Conservation (phyloP, 192 early-diverging fungal species). For the Pilobolus umbonatus region DNA sequence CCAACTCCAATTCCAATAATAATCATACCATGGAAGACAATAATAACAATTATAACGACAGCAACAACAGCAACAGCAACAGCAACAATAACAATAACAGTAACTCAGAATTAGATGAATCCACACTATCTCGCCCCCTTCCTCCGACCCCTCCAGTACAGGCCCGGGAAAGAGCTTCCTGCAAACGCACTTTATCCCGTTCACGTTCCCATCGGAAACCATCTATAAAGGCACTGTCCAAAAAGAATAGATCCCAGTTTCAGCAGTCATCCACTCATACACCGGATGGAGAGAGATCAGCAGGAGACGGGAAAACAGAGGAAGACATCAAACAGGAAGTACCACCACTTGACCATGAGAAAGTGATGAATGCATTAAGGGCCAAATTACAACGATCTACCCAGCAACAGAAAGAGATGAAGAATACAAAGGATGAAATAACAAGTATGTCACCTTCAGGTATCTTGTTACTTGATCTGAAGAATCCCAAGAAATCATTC, state of each 20-base stretch:
- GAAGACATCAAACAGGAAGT: not conserved
- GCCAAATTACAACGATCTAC: slow-evolving; percentile 27
- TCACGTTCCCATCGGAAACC: slow-evolving; percentile 5
- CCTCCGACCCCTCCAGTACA: not conserved
- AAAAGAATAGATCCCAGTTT: slow-evolving; percentile 25
- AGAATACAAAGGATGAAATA: slow-evolving; percentile 1
- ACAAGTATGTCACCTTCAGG: slow-evolving; percentile 23
- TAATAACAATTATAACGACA: not conserved
- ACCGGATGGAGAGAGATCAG: not conserved
- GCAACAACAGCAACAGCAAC: not conserved
- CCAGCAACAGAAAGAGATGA: not conserved
- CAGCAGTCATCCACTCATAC: not conserved
- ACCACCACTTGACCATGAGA: slow-evolving; percentile 22
- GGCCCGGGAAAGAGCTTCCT: slow-evolving; percentile 1
- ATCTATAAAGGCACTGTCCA: slow-evolving; percentile 6
- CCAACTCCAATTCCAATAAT: not conserved
- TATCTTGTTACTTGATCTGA: slow-evolving; percentile 26
- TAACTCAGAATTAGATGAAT: not conserved
- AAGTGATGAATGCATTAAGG: slow-evolving; percentile 31
- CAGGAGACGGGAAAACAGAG: too few species aligned
- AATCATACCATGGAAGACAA: not conserved
- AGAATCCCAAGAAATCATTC: slow-evolving; percentile 21
- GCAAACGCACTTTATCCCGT: slow-evolving; percentile 9
- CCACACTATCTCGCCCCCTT: not conserved
- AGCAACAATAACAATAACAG: not conserved